Percentiles rank a stretch among this genome's conserved stretches.
phyloP scores from a whole-genome alignment of 768 basidiomycete species.

The Podaxis carcinomalis region DNA sequence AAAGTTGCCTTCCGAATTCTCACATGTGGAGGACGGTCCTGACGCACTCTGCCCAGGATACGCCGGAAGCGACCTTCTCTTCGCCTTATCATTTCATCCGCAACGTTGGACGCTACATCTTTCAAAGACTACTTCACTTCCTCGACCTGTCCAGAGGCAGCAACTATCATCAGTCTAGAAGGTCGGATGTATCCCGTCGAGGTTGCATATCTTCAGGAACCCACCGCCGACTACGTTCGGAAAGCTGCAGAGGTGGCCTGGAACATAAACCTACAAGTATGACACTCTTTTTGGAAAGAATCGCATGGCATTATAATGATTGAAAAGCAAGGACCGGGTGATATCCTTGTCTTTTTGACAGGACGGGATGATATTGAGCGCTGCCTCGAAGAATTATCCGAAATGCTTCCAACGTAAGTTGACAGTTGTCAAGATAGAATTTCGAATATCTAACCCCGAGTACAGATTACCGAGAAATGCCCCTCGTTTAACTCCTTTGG shows the following conservation, averaged over 20 bases:
- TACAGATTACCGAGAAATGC: constrained; percentile 50
- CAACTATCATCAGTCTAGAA: constrained; percentile 84
- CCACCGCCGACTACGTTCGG: constrained; percentile 74
- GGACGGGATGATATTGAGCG: constrained; percentile 96
- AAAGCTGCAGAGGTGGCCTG: constrained; percentile 81
- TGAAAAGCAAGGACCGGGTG: constrained; percentile 72
- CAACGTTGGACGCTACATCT: constrained; percentile 88
- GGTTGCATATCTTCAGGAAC: constrained; percentile 78
- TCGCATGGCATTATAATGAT: neutral
- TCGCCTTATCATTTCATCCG: constrained; percentile 90
- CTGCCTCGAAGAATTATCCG: constrained; percentile 75
- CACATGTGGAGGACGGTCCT: neutral
- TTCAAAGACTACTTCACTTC: constrained; percentile 88
- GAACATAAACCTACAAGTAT: constrained; percentile 77
- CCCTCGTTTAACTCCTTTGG: constrained; percentile 58
- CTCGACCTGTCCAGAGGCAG: constrained; percentile 58
- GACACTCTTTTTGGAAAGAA: constrained; percentile 6
- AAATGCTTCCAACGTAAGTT: constrained; percentile 67
- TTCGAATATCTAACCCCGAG: neutral
- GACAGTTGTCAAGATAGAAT: neutral
- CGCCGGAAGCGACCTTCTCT: constrained; percentile 87
- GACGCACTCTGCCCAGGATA: constrained; percentile 50
- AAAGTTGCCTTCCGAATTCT: constrained; percentile 54
- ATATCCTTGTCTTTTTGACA: constrained; percentile 91
- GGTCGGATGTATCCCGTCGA: constrained; percentile 96